These are phyloP conservation scores for Coniochaeta sp. DNA, from an alignment of 2,329 filamentous ascomycete species.

Conservation along the genomic window DNA sequence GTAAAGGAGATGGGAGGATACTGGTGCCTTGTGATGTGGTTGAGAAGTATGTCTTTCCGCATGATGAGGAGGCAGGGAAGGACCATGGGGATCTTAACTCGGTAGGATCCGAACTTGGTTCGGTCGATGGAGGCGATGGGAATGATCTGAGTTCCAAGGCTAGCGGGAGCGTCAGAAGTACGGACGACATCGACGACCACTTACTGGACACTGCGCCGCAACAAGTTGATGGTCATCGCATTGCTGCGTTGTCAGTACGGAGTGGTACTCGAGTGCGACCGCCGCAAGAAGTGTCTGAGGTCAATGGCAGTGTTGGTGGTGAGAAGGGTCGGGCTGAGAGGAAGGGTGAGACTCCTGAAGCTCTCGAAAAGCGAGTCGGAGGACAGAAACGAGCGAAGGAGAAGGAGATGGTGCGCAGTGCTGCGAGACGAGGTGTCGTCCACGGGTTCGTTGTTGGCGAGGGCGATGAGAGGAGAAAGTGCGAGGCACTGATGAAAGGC, in stretches of 20 bases:
- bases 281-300: constrained; percentile 33
- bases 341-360: constrained; percentile 43
- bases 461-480: constrained; percentile 31
- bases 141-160: constrained; percentile 16
- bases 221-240: constrained; percentile 17
- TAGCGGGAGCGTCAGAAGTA: constrained; percentile 21
- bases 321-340: constrained; percentile 48
- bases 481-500: constrained; percentile 53
- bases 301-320: constrained; percentile 49
- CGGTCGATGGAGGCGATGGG: constrained; percentile 16
- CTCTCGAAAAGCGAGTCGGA: constrained; percentile 38
- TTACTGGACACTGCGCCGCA: neutral
- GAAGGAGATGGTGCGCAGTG: constrained; percentile 54
- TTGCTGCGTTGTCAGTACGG: constrained; percentile 23
- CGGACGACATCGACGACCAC: constrained; percentile 36
- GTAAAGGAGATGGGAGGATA: constrained; percentile 44
- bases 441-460: constrained; percentile 37
- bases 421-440: constrained; percentile 52
- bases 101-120: constrained; percentile 35
- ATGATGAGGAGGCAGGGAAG: constrained; percentile 34
- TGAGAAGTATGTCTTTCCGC: constrained; percentile 42
- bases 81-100: constrained; percentile 26
- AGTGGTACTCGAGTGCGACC: constrained; percentile 29
- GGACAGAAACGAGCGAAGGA: constrained; percentile 37
- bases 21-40: constrained; percentile 42